Evolutionary conservation across 148 eudicot species (phyloP).

Genomic region (Silene latifolia): DNA sequence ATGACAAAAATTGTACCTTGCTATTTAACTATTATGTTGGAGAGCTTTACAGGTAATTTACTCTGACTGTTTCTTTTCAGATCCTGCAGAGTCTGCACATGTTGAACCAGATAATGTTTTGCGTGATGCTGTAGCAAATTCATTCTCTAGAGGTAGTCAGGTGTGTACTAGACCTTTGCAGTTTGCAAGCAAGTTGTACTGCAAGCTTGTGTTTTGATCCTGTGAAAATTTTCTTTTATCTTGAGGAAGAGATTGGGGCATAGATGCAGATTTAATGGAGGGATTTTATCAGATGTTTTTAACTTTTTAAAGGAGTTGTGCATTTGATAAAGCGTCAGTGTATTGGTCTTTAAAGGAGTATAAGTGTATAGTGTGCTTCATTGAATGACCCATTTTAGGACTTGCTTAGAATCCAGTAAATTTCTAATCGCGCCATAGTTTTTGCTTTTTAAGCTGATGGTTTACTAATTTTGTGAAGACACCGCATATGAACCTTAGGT

Average conservation of each 20-base stretch:
- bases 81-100: conserved; percentile 18
- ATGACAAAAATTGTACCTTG: neutral
- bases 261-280: neutral
- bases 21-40: neutral
- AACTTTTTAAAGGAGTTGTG: neutral
- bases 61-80: conserved; percentile 12
- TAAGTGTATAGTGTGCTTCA: neutral
- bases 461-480: neutral
- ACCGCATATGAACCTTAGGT: neutral
- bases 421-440: too few relatives aligned
- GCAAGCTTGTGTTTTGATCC: conserved; percentile 9
- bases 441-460: neutral
- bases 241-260: neutral
- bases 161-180: conserved; percentile 10
- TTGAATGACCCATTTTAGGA: neutral
- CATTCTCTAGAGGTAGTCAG: conserved; percentile 16
- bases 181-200: neutral
- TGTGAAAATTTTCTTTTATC: neutral
- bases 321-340: neutral
- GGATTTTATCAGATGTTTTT: neutral
- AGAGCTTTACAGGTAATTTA: neutral
- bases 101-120: conserved; percentile 16
- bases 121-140: conserved; percentile 18
- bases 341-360: neutral
- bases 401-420: too few relatives aligned